Evolutionary conservation across 768 basidiomycete genomes (phyloP), one percentile per base, ranked within the genome.

Genomic region (Lentinula boryana): DNA sequence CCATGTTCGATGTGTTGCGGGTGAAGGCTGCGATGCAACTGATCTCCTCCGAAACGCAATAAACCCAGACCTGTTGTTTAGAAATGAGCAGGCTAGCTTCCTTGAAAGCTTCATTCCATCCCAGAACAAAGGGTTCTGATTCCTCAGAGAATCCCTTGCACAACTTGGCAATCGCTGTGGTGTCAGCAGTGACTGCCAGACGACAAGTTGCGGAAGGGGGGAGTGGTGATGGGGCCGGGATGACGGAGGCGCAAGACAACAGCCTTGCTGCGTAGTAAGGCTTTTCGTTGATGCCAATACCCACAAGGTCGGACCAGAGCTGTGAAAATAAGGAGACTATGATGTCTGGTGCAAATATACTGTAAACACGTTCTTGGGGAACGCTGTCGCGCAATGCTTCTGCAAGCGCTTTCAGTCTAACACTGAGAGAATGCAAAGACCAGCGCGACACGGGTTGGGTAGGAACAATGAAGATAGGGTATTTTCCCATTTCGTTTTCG

Each of bases 1-100:
- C 82, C 27, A 87, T 78, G 4, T 66, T 76, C 1, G 77, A 74
- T 27, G 78, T 84, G 61, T 84, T 82, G 10, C 91, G 76, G 7
- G 89, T 88, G 32, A 80, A 82, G 15, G 88, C 88, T 5, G 85
- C 86, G 43, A 91, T 82, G 18, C 79, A 89, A 0, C 88, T 85
- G 21, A 85, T 78, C 31, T 67, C 67, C 13, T 46, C 65, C 46
- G 58, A 35, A 55, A 84, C 74, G 57, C 79, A 72, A 63, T 84
- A 84, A 1, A 90, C 82, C 87, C 88, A 92, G 3, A 83, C 76
- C 54, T 81, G 75, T 1, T 70, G 50, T 4, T 79, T 74, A 8
- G 63, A 56, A 36, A 91, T 79, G 44, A 89, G 66, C 6, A 71
- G 62, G 4, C 58, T 59, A 1, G 88, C 87, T 71, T 91, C 88